A percentile compares a stretch with the other conserved stretches of the same genome.
phyloP scores from a whole-genome alignment of 306 rosid species.

The Delonix regia region DNA sequence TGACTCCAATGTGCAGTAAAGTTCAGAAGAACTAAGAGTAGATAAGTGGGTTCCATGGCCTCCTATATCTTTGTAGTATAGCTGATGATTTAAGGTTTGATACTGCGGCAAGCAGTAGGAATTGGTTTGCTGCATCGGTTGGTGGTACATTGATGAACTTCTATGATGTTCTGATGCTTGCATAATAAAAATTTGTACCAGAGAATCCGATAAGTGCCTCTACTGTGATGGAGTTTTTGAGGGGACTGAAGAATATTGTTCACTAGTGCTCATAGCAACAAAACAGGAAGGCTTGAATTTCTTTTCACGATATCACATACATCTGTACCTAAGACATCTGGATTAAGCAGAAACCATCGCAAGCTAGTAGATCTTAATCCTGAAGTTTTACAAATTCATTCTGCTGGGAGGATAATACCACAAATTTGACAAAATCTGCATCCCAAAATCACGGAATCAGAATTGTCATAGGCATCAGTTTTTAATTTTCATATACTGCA shows the following conservation, averaged over 20 bases:
- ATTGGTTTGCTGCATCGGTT: constrained; percentile 67
- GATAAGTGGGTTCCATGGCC: constrained; percentile 50
- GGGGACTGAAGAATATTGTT: background rate
- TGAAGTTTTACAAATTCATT: background rate
- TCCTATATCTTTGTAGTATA: constrained; percentile 45
- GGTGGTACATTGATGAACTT: constrained; percentile 68
- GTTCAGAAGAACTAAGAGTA: constrained; percentile 42
- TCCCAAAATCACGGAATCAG: constrained; percentile 33
- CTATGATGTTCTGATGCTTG: constrained; percentile 78
- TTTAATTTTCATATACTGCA: constrained; percentile 16
- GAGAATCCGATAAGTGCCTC: background rate
- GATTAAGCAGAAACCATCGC: constrained; percentile 11
- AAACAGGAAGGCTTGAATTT: background rate
- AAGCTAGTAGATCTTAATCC: constrained; percentile 2
- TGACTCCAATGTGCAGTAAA: constrained; percentile 88
- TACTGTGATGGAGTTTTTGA: background rate
- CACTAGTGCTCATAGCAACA: constrained; percentile 30
- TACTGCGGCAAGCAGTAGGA: constrained; percentile 66
- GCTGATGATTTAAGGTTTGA: constrained; percentile 52
- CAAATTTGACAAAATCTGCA: constrained; percentile 42
- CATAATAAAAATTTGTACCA: constrained; percentile 46
- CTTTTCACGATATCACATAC: constrained; percentile 19
- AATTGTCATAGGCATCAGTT: constrained; percentile 11
- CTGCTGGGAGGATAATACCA: constrained; percentile 17
- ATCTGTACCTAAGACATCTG: constrained; percentile 10